Percentiles rank a stretch among this genome's conserved stretches.
These are phyloP conservation scores for Durotheca rogersii DNA, from an alignment of 495 filamentous ascomycete species.

Conservation along the genomic window DNA sequence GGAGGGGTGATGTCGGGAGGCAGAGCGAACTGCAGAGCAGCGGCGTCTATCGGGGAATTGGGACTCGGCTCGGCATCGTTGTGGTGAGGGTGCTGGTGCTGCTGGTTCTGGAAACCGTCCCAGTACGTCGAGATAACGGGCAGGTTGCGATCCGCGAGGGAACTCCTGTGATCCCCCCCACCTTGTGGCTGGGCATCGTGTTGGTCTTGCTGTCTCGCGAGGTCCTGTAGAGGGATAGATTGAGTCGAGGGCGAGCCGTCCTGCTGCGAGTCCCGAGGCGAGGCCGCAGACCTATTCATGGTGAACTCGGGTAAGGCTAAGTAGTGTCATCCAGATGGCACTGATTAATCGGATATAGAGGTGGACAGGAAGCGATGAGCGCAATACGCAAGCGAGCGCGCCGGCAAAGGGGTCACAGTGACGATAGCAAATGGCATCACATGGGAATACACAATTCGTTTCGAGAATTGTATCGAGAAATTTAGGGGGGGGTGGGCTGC, in stretches of 20 bases:
- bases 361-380: conserved; percentile 11
- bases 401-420: conserved; percentile 16
- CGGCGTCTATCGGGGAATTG: conserved; percentile 47
- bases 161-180: conserved; percentile 33
- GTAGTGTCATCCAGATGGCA: conserved; percentile 31
- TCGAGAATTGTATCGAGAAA: conserved; percentile 21
- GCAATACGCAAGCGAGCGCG: conserved; percentile 26
- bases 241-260: conserved; percentile 51
- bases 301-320: conserved; percentile 3
- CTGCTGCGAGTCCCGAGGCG: conserved; percentile 35
- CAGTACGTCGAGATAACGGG: conserved; percentile 50
- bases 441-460: conserved; percentile 19
- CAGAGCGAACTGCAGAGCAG: conserved; percentile 50
- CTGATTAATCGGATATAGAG: conserved; percentile 18
- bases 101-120: too few relatives aligned
- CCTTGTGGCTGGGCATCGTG: conserved; percentile 35
- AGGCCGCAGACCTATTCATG: conserved; percentile 34
- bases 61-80: conserved; percentile 34
- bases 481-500: conserved; percentile 1
- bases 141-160: conserved; percentile 38
- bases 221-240: conserved; percentile 82
- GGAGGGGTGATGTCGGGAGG: conserved; percentile 46
- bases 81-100: conserved; percentile 36
- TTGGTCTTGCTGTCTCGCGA: conserved; percentile 61
- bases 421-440: conserved; percentile 28